Evolutionary conservation across 164 flowering plant species (phyloP).

Genomic region (Nymphaea colorata): DNA sequence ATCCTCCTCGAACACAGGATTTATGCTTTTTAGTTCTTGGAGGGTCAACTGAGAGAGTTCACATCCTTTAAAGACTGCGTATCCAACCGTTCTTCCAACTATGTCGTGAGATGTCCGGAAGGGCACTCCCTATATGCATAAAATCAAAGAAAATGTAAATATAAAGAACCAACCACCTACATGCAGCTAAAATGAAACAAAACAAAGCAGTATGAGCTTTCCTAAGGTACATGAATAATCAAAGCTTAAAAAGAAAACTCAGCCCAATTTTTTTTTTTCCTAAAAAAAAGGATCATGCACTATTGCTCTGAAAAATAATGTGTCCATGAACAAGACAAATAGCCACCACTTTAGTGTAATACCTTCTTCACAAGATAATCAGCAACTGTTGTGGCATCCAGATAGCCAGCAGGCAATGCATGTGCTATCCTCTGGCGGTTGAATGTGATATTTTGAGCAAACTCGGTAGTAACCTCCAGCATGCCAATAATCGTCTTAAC

Average conservation of each 20-base stretch:
- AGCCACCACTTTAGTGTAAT: conserved; percentile 3
- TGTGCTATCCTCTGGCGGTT: conserved; percentile 58
- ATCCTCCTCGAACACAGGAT: conserved; percentile 54
- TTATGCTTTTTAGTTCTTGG: conserved; percentile 41
- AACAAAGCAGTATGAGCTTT: background rate
- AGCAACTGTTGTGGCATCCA: conserved; percentile 98
- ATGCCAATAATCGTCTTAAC: conserved; percentile 74
- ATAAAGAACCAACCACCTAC: background rate
- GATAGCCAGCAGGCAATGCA: conserved; percentile 91
- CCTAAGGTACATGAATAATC: background rate
- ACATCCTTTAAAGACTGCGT: conserved; percentile 54
- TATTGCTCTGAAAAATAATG: background rate
- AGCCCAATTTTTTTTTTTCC: background rate
- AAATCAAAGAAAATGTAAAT: background rate
- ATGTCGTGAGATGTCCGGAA: conserved; percentile 95
- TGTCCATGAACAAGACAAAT: background rate
- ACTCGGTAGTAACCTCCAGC: conserved; percentile 95
- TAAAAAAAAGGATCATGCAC: background rate
- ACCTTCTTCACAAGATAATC: conserved; percentile 97
- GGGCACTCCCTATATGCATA: conserved; percentile 64
- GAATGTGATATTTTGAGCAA: conserved; percentile 84
- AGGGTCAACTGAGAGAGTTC: conserved; percentile 64
- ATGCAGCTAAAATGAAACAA: no score
- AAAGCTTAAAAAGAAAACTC: background rate
- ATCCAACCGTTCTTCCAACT: conserved; percentile 79